Evolutionary conservation across 2,329 filamentous ascomycete genomes (phyloP), one percentile per base, ranked within the genome.

Genomic region (Botrytis medusae): DNA sequence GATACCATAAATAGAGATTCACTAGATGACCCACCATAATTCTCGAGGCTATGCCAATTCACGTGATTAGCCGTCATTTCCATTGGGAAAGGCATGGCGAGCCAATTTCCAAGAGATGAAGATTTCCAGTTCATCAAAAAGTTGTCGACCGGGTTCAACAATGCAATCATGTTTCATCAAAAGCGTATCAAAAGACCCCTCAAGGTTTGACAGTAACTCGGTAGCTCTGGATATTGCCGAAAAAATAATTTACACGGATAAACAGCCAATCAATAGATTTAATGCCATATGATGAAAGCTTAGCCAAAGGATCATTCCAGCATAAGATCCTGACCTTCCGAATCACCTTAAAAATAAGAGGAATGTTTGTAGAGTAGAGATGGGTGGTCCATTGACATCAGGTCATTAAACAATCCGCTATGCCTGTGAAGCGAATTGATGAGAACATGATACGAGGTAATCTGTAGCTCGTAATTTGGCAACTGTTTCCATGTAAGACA

Each of bases 1-100:
- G 29, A 44, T 60, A 46, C 61, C 70, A 72, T 68, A 72, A 72
- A 72, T 72, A 72, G 70, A 57, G 22, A 20, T n/a, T 29, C 7
- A n/a, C 51, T 48, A 59, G 42, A 20, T 68, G 61, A 72, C 51
- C 70, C 62, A 72, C 70, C 40, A 9, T 44, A 34, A 60, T 48
- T 37, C 40, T 32, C 57, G 29, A 48, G 51, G 71, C 40, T 61
- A 18, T 42, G 44, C 10, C 42, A 7, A 18, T 25, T 12, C 71
- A 72, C 62, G 62, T 72, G 70, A 68, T 12, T 60, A 1, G 2
- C 46, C 20, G 1, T 40, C 8, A 14, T 2, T 54, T 34, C 64
- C 29, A 40, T 54, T 37, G 32, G 25, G 29, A 37, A 40, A 60
- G 40, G 32, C n/a, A 59, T 32, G 37, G 42, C n/a, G 51, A 69